Base-by-base conservation (phyloP, 441 rosid species). In the Daphne laureola region DNA sequence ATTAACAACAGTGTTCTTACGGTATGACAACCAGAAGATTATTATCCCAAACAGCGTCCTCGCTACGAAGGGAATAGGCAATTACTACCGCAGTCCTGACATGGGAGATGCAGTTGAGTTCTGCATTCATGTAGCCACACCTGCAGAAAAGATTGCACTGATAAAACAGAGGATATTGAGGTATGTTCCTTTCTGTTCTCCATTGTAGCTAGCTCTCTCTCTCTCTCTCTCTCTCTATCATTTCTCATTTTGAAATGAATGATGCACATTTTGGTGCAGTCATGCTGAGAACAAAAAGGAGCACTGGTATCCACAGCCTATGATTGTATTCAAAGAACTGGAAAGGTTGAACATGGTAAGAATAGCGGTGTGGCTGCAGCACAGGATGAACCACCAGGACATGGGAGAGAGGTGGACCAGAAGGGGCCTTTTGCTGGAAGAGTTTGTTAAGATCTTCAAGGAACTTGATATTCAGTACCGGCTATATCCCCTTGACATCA, bases 51-150 rank as follows among this genome's bases (percentile, higher is more conserved):
- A 84, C 67, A 79, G 86, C 62, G 74, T 76, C 55, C 86, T 84
- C 17, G 77, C 85, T 55, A 67, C 70, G 0, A 81, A 67, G 73
- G 70, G 86, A 25, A 77, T 84, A 6, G 64, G 78, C 17, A 84
- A 84, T 63, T 84, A 69, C 57, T 81, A 84, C 57, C 86, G 86
- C 18, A 84, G 88, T 59, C 92, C 92, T 0, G 88, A 78, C 47
- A 84, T 84, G 88, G 86, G 88, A 55, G 92, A 84, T 12, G 78
- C 62, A 6, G 70, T 84, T 1, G 92, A 84, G 52, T 84, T 84
- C 68, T 73, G 76, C 55, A 56, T 84, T 63, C 92, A 84, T 44
- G 51, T 84, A 12, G 23, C 85, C 18, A 84, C 92, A 51, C 88
- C 92, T 4, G 73, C 80, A 0, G 92, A 84, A 58, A 81, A 79